These are phyloP conservation scores for Plasmodiophora brassicae DNA, from an alignment of 208 protist genomes.

Conservation along the genomic window DNA sequence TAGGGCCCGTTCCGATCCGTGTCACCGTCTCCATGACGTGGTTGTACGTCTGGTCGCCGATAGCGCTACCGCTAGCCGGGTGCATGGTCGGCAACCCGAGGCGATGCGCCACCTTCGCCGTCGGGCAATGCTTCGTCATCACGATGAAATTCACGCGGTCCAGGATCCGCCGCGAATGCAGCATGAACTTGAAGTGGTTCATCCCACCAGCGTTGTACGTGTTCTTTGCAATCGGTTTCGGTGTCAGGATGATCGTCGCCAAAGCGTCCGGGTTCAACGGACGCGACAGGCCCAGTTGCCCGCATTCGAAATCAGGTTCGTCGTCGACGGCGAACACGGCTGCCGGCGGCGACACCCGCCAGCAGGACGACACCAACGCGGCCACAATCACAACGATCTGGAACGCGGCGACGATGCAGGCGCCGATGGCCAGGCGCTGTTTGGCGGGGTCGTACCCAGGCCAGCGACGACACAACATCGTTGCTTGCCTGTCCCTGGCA, in stretches of 20 bases:
- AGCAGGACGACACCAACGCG: too few species aligned
- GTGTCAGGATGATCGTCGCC: background rate
- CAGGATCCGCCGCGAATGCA: background rate
- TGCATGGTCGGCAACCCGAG: background rate
- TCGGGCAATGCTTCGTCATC: background rate
- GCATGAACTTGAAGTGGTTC: background rate
- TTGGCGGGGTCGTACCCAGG: too few species aligned
- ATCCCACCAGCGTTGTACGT: conserved; percentile 7
- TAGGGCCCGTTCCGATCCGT: background rate
- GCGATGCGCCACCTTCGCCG: background rate
- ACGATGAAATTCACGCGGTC: background rate
- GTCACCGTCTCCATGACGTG: background rate
- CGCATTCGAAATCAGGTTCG: too few species aligned
- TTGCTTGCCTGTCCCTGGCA: too few species aligned
- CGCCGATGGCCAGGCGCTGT: too few species aligned
- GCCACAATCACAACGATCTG: too few species aligned
- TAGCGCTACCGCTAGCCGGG: background rate
- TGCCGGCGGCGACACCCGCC: too few species aligned
- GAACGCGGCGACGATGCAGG: too few species aligned
- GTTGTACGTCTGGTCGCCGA: background rate
- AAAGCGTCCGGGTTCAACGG: background rate
- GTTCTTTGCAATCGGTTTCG: background rate
- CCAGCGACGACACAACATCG: too few species aligned
- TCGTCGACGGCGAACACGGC: too few species aligned
- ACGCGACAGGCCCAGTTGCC: background rate